Evolutionary conservation across 768 basidiomycete genomes (phyloP).

Genomic region (Leccinum longicurvipes): DNA sequence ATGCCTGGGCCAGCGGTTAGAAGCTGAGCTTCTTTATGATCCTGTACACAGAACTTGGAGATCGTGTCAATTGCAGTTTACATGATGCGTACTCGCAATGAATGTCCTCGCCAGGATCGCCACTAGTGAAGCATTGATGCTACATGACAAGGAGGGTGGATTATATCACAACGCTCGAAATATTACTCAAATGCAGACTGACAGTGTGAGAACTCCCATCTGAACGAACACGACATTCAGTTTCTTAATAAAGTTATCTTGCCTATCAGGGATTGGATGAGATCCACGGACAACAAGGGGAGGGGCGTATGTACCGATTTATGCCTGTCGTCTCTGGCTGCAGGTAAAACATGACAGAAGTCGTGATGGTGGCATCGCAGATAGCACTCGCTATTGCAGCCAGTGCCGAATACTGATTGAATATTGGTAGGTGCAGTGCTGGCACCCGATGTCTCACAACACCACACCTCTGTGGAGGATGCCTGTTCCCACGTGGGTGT

Average conservation of each 20-base stretch:
- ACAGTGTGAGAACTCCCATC: slow-evolving; percentile 19
- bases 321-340: slow-evolving; percentile 7
- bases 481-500: slow-evolving; percentile 3
- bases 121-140: slow-evolving; percentile 9
- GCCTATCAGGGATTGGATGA: not conserved
- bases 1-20: slow-evolving; percentile 8
- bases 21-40: not conserved
- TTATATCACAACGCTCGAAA: not conserved
- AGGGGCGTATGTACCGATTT: slow-evolving; percentile 10
- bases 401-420: slow-evolving; percentile 6
- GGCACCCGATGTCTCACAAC: not conserved
- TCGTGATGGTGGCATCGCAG: slow-evolving; percentile 21
- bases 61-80: not conserved
- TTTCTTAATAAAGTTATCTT: slow-evolving; percentile 8
- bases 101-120: slow-evolving; percentile 7
- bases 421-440: not conserved
- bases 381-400: slow-evolving; percentile 11
- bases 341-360: slow-evolving; percentile 12
- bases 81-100: not conserved
- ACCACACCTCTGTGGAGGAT: slow-evolving; percentile 2
- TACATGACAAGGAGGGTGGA: not conserved
- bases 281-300: not conserved
- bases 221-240: slow-evolving; percentile 13
- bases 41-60: slow-evolving; percentile 17
- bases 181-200: not conserved